Percentiles rank a stretch among this genome's conserved stretches.
Evolutionary conservation across 495 filamentous ascomycete genomes (phyloP).

Genomic region (Platismatia glauca): DNA sequence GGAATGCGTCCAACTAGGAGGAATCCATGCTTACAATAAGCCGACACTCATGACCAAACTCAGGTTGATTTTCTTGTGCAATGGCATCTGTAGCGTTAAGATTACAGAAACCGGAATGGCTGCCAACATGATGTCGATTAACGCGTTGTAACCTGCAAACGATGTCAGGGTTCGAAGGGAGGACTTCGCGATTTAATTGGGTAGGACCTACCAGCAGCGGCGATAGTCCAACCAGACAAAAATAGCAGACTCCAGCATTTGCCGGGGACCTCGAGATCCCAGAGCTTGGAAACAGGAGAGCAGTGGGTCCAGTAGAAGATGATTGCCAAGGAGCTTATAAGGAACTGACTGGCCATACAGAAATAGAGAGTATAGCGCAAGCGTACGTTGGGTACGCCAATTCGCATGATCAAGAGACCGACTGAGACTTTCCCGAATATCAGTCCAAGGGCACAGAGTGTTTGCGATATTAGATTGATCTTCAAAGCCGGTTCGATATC

Average conservation of each 20-base stretch:
- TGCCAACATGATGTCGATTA: constrained; percentile 5
- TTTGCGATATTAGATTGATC: not conserved
- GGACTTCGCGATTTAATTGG: no score
- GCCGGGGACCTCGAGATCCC: not conserved
- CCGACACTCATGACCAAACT: constrained; percentile 4
- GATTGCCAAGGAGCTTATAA: not conserved
- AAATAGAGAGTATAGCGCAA: not conserved
- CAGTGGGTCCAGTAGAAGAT: not conserved
- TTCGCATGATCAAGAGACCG: not conserved
- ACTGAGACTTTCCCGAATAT: not conserved
- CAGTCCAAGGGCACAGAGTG: not conserved
- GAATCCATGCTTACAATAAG: not conserved
- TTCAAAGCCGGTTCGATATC: not conserved
- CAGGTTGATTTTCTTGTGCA: constrained; percentile 3
- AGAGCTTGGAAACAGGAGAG: not conserved
- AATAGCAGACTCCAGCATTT: not conserved
- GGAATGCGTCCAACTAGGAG: not conserved
- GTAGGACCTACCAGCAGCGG: not conserved
- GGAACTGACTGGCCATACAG: not conserved
- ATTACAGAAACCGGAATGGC: constrained; percentile 5
- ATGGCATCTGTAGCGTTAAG: constrained; percentile 3
- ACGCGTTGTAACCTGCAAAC: constrained; percentile 4
- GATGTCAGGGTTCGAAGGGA: no score
- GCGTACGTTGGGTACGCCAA: not conserved
- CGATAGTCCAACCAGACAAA: not conserved